Evolutionary conservation across 2,329 filamentous ascomycete species (phyloP).

Genomic region (Fusarium sp.): DNA sequence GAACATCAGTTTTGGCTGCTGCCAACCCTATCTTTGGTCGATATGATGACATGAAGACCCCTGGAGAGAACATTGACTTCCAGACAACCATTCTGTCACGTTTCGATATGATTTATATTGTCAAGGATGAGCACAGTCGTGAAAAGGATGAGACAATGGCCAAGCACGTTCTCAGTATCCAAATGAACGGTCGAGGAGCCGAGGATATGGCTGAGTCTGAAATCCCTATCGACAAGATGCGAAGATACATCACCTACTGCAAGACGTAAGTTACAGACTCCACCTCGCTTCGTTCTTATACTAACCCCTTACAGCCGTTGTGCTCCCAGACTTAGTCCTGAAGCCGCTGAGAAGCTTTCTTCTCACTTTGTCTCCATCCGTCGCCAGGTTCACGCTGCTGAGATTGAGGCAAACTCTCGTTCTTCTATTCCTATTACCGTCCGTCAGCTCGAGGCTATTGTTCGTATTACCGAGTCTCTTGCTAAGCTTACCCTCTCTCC

Average conservation of each 20-base stretch:
- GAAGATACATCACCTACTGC: constrained; percentile 96
- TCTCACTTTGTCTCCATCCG: constrained; percentile 98
- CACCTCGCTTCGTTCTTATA: neutral
- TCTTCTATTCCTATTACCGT: constrained; percentile 98
- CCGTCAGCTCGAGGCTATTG: constrained; percentile 95
- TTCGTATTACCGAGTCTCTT: constrained; percentile 95
- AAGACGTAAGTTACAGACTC: constrained; percentile 76
- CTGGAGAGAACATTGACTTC: constrained; percentile 99
- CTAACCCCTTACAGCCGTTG: constrained; percentile 75
- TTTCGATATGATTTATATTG: constrained; percentile 99
- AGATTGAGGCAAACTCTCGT: constrained; percentile 88
- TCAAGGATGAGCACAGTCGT: constrained; percentile 92
- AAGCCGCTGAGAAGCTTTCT: constrained; percentile 94
- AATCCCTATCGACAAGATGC: constrained; percentile 96
- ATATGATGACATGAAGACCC: constrained; percentile 97
- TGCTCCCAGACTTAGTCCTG: constrained; percentile 88
- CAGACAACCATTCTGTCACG: constrained; percentile 97
- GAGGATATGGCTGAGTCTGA: constrained; percentile 89
- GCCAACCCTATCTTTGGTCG: constrained; percentile 98
- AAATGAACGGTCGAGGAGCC: constrained; percentile 88
- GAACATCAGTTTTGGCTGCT: constrained; percentile 94
- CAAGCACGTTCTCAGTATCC: constrained; percentile 96
- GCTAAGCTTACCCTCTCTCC: constrained; percentile 91
- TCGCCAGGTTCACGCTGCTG: constrained; percentile 90
- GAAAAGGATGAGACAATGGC: constrained; percentile 93